phyloP scores from a whole-genome alignment of 305 asterid species.

The Rubia peregrina region DNA sequence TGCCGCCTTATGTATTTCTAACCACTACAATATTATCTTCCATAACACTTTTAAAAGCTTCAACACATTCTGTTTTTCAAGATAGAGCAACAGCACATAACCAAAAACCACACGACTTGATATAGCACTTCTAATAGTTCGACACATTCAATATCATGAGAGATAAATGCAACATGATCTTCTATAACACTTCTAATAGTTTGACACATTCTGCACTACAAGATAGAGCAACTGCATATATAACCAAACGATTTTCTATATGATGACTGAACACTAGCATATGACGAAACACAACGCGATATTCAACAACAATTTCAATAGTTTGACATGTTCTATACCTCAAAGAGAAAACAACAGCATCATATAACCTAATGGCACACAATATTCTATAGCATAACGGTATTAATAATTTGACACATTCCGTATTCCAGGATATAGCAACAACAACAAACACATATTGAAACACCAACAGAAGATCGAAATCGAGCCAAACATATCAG shows the following conservation, averaged over 20 bases:
- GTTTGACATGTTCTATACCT: background rate
- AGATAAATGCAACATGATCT: too few species aligned
- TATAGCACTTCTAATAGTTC: too few species aligned
- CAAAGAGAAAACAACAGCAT: too few species aligned
- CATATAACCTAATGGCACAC: background rate
- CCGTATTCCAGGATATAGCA: background rate
- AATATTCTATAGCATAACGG: background rate
- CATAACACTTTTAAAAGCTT: background rate
- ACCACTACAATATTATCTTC: background rate
- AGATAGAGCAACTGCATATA: too few species aligned
- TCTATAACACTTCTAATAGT: background rate
- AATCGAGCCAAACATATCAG: background rate
- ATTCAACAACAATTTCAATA: background rate
- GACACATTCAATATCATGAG: too few species aligned
- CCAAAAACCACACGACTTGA: background rate
- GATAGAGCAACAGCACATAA: background rate
- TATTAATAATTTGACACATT: too few species aligned
- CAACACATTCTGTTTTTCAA: background rate
- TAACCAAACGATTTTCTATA: too few species aligned
- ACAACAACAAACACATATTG: background rate
- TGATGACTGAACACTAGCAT: background rate
- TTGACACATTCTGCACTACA: too few species aligned
- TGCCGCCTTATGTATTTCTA: background rate
- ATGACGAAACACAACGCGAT: background rate
- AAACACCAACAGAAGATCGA: background rate